phyloP scores from a whole-genome alignment of 148 eudicot genomes.

The Vaccinium myrtillus region DNA sequence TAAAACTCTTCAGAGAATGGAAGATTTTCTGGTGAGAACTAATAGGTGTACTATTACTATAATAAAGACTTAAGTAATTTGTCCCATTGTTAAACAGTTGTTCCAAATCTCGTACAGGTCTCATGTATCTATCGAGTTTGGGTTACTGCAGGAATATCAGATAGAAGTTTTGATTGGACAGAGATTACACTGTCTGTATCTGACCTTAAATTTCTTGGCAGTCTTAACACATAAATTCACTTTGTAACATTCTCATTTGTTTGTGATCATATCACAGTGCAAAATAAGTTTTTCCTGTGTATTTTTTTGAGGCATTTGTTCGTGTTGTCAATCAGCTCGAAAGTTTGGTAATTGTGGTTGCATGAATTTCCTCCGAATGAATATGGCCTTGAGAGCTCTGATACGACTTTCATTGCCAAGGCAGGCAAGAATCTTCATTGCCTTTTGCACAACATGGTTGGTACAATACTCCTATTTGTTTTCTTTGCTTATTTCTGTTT shows the following conservation, averaged over 20 bases:
- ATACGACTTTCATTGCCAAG: background rate
- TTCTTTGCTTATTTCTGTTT: background rate
- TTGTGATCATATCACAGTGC: background rate
- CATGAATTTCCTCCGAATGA: background rate
- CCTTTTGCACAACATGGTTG: background rate
- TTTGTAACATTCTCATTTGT: background rate
- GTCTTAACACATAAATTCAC: too few species aligned
- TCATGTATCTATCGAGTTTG: background rate
- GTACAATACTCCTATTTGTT: too few species aligned
- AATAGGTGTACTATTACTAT: too few species aligned
- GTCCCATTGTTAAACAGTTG: background rate
- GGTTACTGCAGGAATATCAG: background rate
- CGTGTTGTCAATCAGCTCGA: background rate
- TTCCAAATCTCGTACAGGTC: background rate
- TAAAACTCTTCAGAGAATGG: background rate
- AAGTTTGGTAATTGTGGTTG: background rate
- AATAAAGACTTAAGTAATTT: too few species aligned
- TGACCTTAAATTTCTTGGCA: background rate
- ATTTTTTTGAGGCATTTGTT: background rate
- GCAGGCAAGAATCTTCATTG: background rate
- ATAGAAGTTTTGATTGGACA: background rate
- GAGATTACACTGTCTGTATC: background rate
- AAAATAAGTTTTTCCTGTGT: background rate
- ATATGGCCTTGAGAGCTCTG: background rate
- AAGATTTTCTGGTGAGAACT: background rate